Evolutionary conservation across 192 early-diverging fungal species (phyloP).

Genomic region (Ramicandelaber brevisporus): DNA sequence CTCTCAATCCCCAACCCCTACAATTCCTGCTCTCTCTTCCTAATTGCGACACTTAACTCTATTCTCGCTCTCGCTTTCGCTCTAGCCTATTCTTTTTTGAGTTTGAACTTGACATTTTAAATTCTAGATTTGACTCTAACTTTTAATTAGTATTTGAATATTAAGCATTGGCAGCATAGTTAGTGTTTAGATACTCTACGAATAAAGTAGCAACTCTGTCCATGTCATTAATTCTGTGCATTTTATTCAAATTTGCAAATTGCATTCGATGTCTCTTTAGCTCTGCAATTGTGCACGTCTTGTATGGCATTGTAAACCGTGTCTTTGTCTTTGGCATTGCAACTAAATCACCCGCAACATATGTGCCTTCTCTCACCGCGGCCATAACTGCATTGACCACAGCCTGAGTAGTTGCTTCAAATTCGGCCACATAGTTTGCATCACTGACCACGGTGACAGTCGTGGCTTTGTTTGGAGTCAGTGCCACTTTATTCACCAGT

Average conservation of each 20-base stretch:
- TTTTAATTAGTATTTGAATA: too few relatives aligned
- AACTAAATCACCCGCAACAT: constrained; percentile 22
- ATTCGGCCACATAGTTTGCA: constrained; percentile 76
- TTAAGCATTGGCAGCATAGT: too few relatives aligned
- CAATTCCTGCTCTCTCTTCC: too few relatives aligned
- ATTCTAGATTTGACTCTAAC: too few relatives aligned
- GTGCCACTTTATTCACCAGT: constrained; percentile 38
- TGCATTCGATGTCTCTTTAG: constrained; percentile 54
- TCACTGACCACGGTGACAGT: constrained; percentile 70
- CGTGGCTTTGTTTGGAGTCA: constrained; percentile 66
- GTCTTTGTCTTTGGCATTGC: constrained; percentile 22
- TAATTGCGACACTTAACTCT: too few relatives aligned
- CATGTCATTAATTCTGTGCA: constrained; percentile 48
- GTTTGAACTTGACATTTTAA: too few relatives aligned
- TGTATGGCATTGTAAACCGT: constrained; percentile 30
- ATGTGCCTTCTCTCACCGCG: constrained; percentile 43
- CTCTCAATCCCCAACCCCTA: too few relatives aligned
- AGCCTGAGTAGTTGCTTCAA: constrained; percentile 58
- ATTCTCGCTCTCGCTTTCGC: too few relatives aligned
- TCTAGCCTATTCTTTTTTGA: too few relatives aligned
- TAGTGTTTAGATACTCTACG: constrained; percentile 82
- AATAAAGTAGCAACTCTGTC: constrained; percentile 54
- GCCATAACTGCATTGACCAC: constrained; percentile 55
- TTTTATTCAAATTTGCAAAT: constrained; percentile 70
- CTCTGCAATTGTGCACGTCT: constrained; percentile 50